Percentiles rank a stretch among this genome's conserved stretches.
These are phyloP conservation scores for Eutrema yunnanense DNA, from an alignment of 345 rosid genomes.

Conservation along the genomic window DNA sequence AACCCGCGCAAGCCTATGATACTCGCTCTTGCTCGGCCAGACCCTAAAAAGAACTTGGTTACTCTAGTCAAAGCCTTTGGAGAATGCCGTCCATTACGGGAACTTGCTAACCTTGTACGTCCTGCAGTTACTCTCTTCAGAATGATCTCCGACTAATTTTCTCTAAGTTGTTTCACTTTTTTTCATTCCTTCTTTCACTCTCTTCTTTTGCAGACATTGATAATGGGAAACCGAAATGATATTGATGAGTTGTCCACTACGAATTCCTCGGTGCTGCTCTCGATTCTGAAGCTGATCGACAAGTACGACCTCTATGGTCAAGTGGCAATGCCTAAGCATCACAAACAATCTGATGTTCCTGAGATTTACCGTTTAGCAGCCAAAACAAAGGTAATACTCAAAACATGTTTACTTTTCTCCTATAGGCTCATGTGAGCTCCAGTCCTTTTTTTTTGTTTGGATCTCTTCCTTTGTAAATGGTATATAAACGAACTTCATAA, in stretches of 20 bases:
- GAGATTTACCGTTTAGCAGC: constrained; percentile 75
- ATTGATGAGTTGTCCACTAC: constrained; percentile 71
- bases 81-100: constrained; percentile 65
- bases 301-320: constrained; percentile 75
- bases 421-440: no score
- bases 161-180: neutral
- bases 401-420: neutral
- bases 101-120: constrained; percentile 77
- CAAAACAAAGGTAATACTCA: constrained; percentile 54
- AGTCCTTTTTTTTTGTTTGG: no score
- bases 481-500: neutral
- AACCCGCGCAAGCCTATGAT: constrained; percentile 81
- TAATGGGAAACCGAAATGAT: constrained; percentile 78
- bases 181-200: neutral
- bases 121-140: neutral
- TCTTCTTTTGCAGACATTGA: constrained; percentile 45
- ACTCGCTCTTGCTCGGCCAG: constrained; percentile 84
- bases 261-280: constrained; percentile 59
- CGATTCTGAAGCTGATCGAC: constrained; percentile 68
- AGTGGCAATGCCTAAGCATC: constrained; percentile 84
- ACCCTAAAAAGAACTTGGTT: constrained; percentile 78
- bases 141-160: neutral
- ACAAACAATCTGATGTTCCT: constrained; percentile 73
- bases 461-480: no score
- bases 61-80: constrained; percentile 86